phyloP scores from a whole-genome alignment of 2,329 filamentous ascomycete species.

The Cadophora luteo-olivacea region DNA sequence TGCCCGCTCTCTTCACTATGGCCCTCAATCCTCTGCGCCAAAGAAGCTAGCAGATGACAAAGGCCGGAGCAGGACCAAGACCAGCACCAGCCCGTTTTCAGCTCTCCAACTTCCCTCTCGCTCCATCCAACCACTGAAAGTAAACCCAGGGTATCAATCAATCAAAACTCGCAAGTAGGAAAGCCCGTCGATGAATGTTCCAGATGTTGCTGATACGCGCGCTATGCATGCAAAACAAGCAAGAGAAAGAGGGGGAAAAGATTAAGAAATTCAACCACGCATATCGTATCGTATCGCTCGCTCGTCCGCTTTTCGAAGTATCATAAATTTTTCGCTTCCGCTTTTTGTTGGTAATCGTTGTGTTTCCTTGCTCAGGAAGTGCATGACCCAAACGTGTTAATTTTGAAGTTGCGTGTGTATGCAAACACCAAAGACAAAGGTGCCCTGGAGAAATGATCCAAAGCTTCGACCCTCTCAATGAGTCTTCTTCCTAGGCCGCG shows the following conservation, averaged over 20 bases:
- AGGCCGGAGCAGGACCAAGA: too few relatives aligned
- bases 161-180: background rate
- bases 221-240: background rate
- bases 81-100: too few relatives aligned
- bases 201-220: background rate
- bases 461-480: slow-evolving; percentile 16
- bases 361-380: background rate
- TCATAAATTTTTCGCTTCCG: background rate
- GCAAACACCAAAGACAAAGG: too few relatives aligned
- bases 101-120: background rate
- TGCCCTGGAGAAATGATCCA: too few relatives aligned
- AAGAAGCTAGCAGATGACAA: too few relatives aligned
- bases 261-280: background rate
- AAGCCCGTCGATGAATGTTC: background rate
- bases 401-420: background rate
- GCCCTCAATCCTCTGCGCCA: too few relatives aligned
- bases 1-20: too few relatives aligned
- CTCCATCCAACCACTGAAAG: background rate
- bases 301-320: background rate
- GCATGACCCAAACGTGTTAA: background rate
- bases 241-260: background rate
- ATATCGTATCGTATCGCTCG: slow-evolving; percentile 8
- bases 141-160: background rate
- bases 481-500: slow-evolving; percentile 29
- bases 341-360: background rate